phyloP scores from a whole-genome alignment of 805 yeast species.

The Clavispora vitiphila region DNA sequence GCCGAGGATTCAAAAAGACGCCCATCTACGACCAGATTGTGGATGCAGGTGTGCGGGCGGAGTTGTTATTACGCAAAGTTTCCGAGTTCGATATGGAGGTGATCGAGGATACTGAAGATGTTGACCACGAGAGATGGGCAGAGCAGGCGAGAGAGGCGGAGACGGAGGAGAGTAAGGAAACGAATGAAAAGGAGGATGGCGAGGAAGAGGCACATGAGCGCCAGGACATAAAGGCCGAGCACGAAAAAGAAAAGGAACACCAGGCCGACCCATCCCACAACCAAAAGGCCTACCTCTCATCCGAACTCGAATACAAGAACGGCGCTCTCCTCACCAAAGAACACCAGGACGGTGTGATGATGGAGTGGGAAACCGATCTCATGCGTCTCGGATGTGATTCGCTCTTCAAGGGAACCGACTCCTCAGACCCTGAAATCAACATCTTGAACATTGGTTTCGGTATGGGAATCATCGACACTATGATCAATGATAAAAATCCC shows the following conservation, averaged over 20 bases:
- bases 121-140: conserved; percentile 22
- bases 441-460: conserved; percentile 91
- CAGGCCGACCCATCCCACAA: conserved; percentile 62
- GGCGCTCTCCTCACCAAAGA: conserved; percentile 68
- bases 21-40: conserved; percentile 49
- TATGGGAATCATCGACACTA: conserved; percentile 89
- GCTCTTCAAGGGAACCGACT: conserved; percentile 44
- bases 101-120: conserved; percentile 34
- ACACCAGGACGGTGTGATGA: conserved; percentile 88
- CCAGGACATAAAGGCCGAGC: too few species aligned
- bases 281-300: conserved; percentile 58
- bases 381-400: conserved; percentile 80
- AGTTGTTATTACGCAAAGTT: conserved; percentile 68
- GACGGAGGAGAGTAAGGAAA: conserved; percentile 6
- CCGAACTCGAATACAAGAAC: conserved; percentile 64
- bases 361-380: conserved; percentile 88
- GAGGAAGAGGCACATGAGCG: too few species aligned
- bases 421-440: conserved; percentile 35
- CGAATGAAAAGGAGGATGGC: too few species aligned
- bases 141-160: conserved; percentile 4
- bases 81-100: conserved; percentile 61
- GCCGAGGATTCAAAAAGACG: conserved; percentile 40
- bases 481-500: conserved; percentile 51
- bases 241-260: too few species aligned
- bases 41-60: conserved; percentile 89